A percentile compares a stretch with the other conserved stretches of the same genome.
Conservation (phyloP, 345 rosid genomes). For the Citrus maxima region DNA sequence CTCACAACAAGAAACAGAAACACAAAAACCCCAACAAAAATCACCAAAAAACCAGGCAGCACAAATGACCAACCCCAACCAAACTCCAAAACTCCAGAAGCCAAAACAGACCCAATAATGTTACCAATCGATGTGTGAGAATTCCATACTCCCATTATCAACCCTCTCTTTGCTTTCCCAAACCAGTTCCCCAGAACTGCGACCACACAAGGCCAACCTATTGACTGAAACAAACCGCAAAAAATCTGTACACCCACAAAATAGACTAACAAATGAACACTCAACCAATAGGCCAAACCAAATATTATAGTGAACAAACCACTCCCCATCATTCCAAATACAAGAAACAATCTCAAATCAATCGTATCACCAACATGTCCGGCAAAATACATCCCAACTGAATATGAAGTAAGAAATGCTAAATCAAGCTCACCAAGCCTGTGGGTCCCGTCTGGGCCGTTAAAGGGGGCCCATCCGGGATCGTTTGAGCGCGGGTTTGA, state of each 20-base stretch:
- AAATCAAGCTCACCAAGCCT: slow-evolving; percentile 93
- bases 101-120: slow-evolving; percentile 72
- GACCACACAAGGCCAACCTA: slow-evolving; percentile 99
- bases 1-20: slow-evolving; percentile 64
- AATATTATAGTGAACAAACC: slow-evolving; percentile 64
- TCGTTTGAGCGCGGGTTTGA: slow-evolving; percentile 27
- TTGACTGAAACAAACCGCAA: slow-evolving; percentile 88
- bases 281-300: slow-evolving; percentile 84
- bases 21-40: slow-evolving; percentile 56
- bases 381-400: slow-evolving; percentile 80
- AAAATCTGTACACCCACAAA: slow-evolving; percentile 65
- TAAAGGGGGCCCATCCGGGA: slow-evolving; percentile 83
- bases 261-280: slow-evolving; percentile 53
- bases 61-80: slow-evolving; percentile 99
- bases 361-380: slow-evolving; percentile 85
- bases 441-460: slow-evolving; percentile 60
- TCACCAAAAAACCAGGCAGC: slow-evolving; percentile 67
- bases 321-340: slow-evolving; percentile 90
- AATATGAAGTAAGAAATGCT: slow-evolving; percentile 69
- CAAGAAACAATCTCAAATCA: slow-evolving; percentile 84
- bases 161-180: slow-evolving; percentile 85
- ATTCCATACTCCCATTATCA: slow-evolving; percentile 92
- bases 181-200: slow-evolving; percentile 90
- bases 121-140: slow-evolving; percentile 90
- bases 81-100: slow-evolving; percentile 68